Base-by-base conservation (phyloP, 179 eudicot genomes). In the Heliamphora pulchella region DNA sequence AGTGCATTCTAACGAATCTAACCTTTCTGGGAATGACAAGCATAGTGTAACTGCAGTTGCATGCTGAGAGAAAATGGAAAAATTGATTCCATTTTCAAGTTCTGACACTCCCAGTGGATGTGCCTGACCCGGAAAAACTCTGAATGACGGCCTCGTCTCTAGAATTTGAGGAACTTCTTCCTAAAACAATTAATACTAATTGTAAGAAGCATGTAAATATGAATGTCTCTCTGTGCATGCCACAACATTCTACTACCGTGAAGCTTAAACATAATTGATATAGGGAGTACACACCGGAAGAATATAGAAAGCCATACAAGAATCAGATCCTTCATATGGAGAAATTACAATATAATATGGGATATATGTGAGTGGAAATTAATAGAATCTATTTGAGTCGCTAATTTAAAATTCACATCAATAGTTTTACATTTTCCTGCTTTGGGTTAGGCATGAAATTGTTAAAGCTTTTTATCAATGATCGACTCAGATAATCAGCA, bases 51-150 rank as follows among this genome's bases (percentile, higher is more conserved):
- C 90, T 66, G 94, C 83, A 62, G 91, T 89, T 66, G 99, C 99
- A 87, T 96, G 93, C 81, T 82, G 97, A 64, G 99, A 92, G 81
- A 92, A 96, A 81, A 96, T 86, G 18, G 99, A 88, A 83, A 96
- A 96, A 82, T 96, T 96, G 80, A 89, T 86, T 76, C 99, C 97
- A 82, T 81, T 85, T 83, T 93, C 97, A 46, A 85, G 86, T 86
- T 90, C 91, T 31, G 99, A 96, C 39, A 88, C 98, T 80, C 99
- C 99, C 75, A 96, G 81, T 47, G 99, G 99, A 87, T 84, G 88
- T 63, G 98, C 91, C 82, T 85, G 90, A 79, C 98, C 98, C 2
- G 98, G 88, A 46, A 85, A 84, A 76, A 85, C 79, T 84, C 85
- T 86, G 80, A 90, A 86, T 59, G 79, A 64, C 51, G 83, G 66